phyloP scores from a whole-genome alignment of 2,329 filamentous ascomycete genomes.

The Remersonia thermophila region DNA sequence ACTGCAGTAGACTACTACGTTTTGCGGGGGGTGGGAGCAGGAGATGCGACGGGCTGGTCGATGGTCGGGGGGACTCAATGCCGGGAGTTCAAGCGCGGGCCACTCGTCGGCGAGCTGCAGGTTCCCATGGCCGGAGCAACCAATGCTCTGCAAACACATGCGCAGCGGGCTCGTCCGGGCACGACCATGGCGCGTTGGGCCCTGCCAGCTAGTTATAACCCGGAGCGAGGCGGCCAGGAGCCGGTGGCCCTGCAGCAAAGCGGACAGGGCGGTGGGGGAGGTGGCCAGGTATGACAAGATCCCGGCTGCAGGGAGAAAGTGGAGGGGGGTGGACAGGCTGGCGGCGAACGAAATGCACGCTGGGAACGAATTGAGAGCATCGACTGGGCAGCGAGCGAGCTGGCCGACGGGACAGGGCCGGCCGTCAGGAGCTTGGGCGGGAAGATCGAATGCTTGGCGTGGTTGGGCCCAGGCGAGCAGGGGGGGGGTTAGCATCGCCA shows the following conservation, averaged over 20 bases:
- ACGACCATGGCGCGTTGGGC: conserved; percentile 9
- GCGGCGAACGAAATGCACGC: background rate
- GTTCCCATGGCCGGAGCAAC: conserved; percentile 12
- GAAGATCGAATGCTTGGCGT: conserved; percentile 11
- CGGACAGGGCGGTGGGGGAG: conserved; percentile 1
- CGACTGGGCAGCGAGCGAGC: too few relatives aligned
- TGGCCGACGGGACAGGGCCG: conserved; percentile 1
- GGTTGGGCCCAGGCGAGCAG: conserved; percentile 9
- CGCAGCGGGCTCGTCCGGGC: conserved; percentile 18
- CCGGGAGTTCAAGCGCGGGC: conserved; percentile 4
- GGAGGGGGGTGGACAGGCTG: too few relatives aligned
- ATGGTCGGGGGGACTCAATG: conserved; percentile 1
- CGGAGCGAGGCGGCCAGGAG: background rate
- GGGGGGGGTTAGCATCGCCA: too few relatives aligned
- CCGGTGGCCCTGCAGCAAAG: background rate
- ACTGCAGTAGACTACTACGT: too few relatives aligned
- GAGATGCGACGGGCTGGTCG: conserved; percentile 12
- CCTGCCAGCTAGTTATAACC: conserved; percentile 7
- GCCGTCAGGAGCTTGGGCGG: conserved; percentile 12
- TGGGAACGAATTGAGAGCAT: too few relatives aligned
- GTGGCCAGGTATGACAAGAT: conserved; percentile 7
- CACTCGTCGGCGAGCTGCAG: conserved; percentile 15
- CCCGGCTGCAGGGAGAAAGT: background rate
- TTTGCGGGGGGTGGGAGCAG: background rate
- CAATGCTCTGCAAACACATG: conserved; percentile 36